Base-by-base conservation (phyloP, 176 grass and related monocot genomes). In the Carex parvula region DNA sequence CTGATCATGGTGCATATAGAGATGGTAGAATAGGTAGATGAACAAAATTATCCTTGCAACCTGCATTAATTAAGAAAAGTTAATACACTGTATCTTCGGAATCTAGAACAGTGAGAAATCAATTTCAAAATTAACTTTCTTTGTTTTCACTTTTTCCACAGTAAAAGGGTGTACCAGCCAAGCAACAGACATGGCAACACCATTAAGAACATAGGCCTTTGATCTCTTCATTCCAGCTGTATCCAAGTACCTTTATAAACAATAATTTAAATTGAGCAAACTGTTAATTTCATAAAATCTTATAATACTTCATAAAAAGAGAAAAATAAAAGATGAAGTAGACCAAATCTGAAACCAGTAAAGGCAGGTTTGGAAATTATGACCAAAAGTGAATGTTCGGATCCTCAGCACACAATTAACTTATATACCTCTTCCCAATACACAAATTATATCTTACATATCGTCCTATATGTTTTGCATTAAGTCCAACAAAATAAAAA, bases 41-140 rank as follows among this genome's bases (percentile, higher is more conserved):
- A 99, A 99, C 81, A 99, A 86, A 70, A 95, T 70, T 95, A 99
- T 94, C 89, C 96, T 94, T 84, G 90, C 91, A 52, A 89, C 93
- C 96, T 99, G 82, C 87, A 90, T 59, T 35, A 52, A 81, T 67
- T 54, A 69, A 83, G 86, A 56, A 60, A 41, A 63, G 4, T 84
- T 67, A 66, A 79, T 68, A 77, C 35, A 80, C 70, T 83, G 1
- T 81, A 88, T 85, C 72, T 85, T 29, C 84, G 29, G 37, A 85
- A 48, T 52, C 6, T 50, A 58, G 16, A 71, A 32, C 32, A 70
- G 18, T 74, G 17, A 65, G 18, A 82, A 46, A 30, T 82, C 58
- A 66, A 65, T 64, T 15, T 65, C 33, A 22, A 61, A 66, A 52
- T 22, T 15, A 44, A 41, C 24, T 41, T 65, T 57, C 30, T 59